These are phyloP conservation scores for Paracamarosporium sp. DNA, from an alignment of 2,329 filamentous ascomycete species.

Conservation along the genomic window DNA sequence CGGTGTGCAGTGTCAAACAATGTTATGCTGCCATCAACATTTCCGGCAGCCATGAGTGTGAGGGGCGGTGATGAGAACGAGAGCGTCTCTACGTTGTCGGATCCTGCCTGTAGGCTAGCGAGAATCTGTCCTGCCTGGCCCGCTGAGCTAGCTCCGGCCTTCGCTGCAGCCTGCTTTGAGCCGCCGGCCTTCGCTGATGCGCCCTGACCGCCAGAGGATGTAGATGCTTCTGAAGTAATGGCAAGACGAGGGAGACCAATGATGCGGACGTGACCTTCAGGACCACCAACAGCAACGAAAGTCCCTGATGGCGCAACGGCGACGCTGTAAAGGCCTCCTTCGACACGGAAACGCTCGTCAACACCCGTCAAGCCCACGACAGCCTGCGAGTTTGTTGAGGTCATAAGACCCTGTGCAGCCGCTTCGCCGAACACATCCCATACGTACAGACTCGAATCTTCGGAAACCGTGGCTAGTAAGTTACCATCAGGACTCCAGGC, in stretches of 20 bases:
- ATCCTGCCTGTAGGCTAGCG: slow-evolving; percentile 80
- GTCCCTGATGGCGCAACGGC: slow-evolving; percentile 80
- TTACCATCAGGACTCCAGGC: slow-evolving; percentile 89
- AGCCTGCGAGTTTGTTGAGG: slow-evolving; percentile 64
- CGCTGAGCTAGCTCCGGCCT: slow-evolving; percentile 42
- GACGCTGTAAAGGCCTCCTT: slow-evolving; percentile 89
- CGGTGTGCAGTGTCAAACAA: slow-evolving; percentile 86
- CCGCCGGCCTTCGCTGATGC: slow-evolving; percentile 58
- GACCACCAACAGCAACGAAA: slow-evolving; percentile 86
- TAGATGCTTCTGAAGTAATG: slow-evolving; percentile 38
- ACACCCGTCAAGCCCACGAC: slow-evolving; percentile 78
- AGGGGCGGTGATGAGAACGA: slow-evolving; percentile 68
- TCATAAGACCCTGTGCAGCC: slow-evolving; percentile 66
- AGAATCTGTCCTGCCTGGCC: slow-evolving; percentile 75
- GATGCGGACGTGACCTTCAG: slow-evolving; percentile 83
- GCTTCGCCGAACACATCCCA: slow-evolving; percentile 90
- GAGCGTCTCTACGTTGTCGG: slow-evolving; percentile 79
- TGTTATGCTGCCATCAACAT: slow-evolving; percentile 73
- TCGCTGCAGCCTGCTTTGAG: slow-evolving; percentile 51
- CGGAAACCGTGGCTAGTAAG: slow-evolving; percentile 84
- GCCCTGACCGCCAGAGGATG: slow-evolving; percentile 52
- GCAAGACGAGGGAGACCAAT: slow-evolving; percentile 77
- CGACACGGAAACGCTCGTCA: slow-evolving; percentile 90
- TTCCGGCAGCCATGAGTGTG: slow-evolving; percentile 67
- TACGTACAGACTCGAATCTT: slow-evolving; percentile 87